phyloP scores from a whole-genome alignment of 306 rosid species.

The Cucumis sativus region DNA sequence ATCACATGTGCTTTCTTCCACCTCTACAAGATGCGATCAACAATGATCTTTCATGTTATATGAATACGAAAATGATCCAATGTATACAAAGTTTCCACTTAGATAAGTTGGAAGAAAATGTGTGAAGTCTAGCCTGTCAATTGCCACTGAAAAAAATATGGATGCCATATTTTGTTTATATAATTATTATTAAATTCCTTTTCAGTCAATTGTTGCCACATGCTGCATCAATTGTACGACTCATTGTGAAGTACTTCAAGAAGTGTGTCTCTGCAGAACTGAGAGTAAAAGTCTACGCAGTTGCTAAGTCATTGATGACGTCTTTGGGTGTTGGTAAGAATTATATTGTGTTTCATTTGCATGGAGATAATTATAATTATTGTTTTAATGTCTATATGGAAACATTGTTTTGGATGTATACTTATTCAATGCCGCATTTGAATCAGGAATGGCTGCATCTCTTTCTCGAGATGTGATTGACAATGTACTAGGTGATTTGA shows the following conservation, averaged over 20 bases:
- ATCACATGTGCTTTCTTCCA: background rate
- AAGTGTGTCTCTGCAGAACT: slow-evolving; percentile 53
- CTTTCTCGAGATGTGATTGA: slow-evolving; percentile 51
- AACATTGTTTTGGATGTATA: slow-evolving; percentile 5
- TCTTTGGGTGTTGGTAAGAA: slow-evolving; percentile 69
- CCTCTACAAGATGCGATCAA: background rate
- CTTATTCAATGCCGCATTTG: slow-evolving; percentile 17
- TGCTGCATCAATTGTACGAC: slow-evolving; percentile 45
- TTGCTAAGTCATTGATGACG: slow-evolving; percentile 45
- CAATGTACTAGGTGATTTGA: slow-evolving; percentile 61
- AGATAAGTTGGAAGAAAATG: background rate
- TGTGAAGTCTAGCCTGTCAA: background rate
- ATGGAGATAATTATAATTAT: background rate
- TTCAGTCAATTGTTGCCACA: slow-evolving; percentile 77
- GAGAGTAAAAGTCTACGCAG: slow-evolving; percentile 62
- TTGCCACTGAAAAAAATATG: background rate
- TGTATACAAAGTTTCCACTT: background rate
- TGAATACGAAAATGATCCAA: background rate
- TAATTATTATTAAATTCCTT: slow-evolving; percentile 10
- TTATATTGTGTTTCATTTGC: background rate
- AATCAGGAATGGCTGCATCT: slow-evolving; percentile 64
- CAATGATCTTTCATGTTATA: background rate
- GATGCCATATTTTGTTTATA: background rate
- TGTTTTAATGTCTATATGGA: background rate
- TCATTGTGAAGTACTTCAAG: slow-evolving; percentile 55